Evolutionary conservation across 768 basidiomycete genomes (phyloP).

Genomic region (Kwoniella pini): DNA sequence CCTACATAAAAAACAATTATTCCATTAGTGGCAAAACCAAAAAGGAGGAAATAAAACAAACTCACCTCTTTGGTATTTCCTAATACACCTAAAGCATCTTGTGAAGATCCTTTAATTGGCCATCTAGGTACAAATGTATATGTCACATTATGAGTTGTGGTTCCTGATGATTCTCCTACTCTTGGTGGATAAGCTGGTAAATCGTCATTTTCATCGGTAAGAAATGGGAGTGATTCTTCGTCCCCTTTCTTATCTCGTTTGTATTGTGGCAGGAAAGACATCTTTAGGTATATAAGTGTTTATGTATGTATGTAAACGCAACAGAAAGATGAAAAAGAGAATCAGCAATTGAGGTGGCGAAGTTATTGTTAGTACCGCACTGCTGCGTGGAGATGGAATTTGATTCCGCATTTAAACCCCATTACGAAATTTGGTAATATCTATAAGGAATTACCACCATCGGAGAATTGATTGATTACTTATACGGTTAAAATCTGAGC

Average conservation of each 20-base stretch:
- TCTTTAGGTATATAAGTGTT: neutral
- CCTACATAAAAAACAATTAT: constrained; percentile 11
- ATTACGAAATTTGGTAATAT: no score
- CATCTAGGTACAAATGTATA: constrained; percentile 37
- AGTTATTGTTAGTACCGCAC: no score
- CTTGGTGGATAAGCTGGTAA: constrained; percentile 17
- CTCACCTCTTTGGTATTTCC: constrained; percentile 28
- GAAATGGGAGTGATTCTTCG: constrained; percentile 7
- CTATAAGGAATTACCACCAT: no score
- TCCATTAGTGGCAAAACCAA: no score
- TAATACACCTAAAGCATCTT: constrained; percentile 37
- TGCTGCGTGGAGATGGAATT: no score
- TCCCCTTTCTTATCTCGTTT: neutral
- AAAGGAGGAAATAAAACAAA: neutral
- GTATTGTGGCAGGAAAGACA: constrained; percentile 13
- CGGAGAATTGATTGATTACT: no score
- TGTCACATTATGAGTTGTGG: constrained; percentile 17
- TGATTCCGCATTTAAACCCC: no score
- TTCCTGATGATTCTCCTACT: neutral
- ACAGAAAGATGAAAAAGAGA: neutral
- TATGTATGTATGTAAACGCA: neutral
- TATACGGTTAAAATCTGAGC: no score
- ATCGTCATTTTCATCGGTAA: constrained; percentile 2
- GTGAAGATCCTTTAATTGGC: constrained; percentile 21
- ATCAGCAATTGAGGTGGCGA: no score